phyloP scores from a whole-genome alignment of 2,329 filamentous ascomycete genomes.

The Dactylellina cionopaga region DNA sequence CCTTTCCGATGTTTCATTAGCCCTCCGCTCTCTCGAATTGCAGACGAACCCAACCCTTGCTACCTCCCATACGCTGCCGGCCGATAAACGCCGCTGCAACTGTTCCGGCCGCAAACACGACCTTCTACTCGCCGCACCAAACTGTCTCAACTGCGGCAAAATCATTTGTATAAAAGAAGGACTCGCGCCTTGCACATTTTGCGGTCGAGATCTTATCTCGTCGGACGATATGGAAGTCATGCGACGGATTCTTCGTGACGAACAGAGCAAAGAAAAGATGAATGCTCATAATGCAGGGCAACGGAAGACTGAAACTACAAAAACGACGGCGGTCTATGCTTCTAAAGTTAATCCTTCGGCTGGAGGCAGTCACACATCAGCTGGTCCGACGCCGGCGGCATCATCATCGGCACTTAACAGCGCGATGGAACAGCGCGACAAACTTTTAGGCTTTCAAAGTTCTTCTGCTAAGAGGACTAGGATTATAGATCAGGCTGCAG shows the following conservation, averaged over 20 bases:
- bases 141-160: slow-evolving; percentile 91
- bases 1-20: slow-evolving; percentile 76
- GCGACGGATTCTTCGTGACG: slow-evolving; percentile 82
- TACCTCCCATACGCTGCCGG: slow-evolving; percentile 55
- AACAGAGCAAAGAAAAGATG: slow-evolving; percentile 88
- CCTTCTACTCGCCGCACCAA: slow-evolving; percentile 87
- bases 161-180: slow-evolving; percentile 95
- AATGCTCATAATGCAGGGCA: slow-evolving; percentile 78
- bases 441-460: slow-evolving; percentile 81
- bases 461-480: slow-evolving; percentile 85
- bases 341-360: slow-evolving; percentile 57
- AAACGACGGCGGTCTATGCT: slow-evolving; percentile 58
- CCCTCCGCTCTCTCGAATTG: slow-evolving; percentile 89
- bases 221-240: slow-evolving; percentile 81
- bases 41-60: slow-evolving; percentile 82
- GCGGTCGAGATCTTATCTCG: slow-evolving; percentile 77
- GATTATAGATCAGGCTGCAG: slow-evolving; percentile 84
- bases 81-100: slow-evolving; percentile 75
- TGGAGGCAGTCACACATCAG: slow-evolving; percentile 53
- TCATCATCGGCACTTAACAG: slow-evolving; percentile 64
- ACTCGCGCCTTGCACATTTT: slow-evolving; percentile 92
- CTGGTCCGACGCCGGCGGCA: slow-evolving; percentile 57
- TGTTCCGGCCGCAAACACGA: slow-evolving; percentile 90
- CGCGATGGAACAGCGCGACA: slow-evolving; percentile 82
- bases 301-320: slow-evolving; percentile 67